Percentiles rank a stretch among this genome's conserved stretches.
Conservation (phyloP, 768 basidiomycete genomes). For the Panaeolus papilionaceus region DNA sequence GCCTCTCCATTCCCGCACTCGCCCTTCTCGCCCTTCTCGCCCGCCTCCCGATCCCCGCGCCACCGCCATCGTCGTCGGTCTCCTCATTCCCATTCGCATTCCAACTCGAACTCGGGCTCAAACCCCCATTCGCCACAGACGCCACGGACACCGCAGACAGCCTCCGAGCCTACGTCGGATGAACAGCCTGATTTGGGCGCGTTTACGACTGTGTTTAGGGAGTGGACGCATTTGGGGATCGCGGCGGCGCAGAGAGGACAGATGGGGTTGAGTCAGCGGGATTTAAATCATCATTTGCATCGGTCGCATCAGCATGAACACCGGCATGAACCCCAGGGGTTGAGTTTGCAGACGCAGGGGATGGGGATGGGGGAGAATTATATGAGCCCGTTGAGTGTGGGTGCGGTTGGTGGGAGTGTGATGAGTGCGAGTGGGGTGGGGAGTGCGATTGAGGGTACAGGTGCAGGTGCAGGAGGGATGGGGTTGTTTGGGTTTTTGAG, state of each 20-base stretch:
- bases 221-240: slow-evolving; percentile 51
- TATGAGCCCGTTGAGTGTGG: neutral
- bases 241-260: neutral
- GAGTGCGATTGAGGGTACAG: neutral
- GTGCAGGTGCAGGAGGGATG: neutral
- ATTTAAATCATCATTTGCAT: too few relatives aligned
- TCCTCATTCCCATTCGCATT: neutral
- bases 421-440: neutral
- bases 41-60: too few relatives aligned
- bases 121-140: neutral
- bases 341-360: neutral
- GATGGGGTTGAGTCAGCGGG: neutral
- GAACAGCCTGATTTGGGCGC: slow-evolving; percentile 78
- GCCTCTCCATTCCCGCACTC: neutral
- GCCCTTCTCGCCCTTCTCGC: neutral
- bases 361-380: neutral
- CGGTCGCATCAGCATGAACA: too few relatives aligned
- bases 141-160: neutral
- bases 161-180: slow-evolving; percentile 61
- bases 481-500: neutral
- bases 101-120: neutral
- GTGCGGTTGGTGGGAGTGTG: neutral
- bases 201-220: slow-evolving; percentile 74
- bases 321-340: neutral
- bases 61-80: too few relatives aligned